Conservation (phyloP, 352 stramenopile species). For the Phytopythium ostracodes region DNA sequence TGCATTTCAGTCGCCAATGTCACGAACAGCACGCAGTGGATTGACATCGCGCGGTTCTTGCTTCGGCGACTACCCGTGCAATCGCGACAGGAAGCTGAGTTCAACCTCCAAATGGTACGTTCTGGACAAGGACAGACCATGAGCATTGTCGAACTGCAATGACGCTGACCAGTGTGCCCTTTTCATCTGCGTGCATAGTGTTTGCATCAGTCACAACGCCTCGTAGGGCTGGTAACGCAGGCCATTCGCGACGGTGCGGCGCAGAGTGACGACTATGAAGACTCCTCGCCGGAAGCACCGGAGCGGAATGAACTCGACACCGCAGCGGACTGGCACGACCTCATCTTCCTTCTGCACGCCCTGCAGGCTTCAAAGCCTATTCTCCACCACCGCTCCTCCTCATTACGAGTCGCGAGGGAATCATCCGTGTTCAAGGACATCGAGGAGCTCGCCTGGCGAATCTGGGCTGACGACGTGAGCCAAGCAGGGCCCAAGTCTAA, state of each 20-base stretch:
- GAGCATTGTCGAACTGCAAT: not conserved
- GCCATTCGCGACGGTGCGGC: constrained; percentile 23
- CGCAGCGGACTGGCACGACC: constrained; percentile 45
- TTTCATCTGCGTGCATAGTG: constrained; percentile 27
- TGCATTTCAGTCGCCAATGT: constrained; percentile 51
- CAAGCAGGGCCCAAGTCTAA: constrained; percentile 4
- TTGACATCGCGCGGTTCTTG: constrained; percentile 44
- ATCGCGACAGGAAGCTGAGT: constrained; percentile 64
- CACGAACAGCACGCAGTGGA: constrained; percentile 39
- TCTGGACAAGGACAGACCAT: too few relatives aligned
- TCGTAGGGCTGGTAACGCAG: constrained; percentile 41
- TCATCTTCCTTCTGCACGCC: constrained; percentile 65
- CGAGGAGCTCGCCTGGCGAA: constrained; percentile 35
- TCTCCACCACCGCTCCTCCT: constrained; percentile 62
- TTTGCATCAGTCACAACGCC: constrained; percentile 50
- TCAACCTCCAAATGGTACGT: constrained; percentile 76
- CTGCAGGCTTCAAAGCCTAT: constrained; percentile 78
- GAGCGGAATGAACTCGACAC: constrained; percentile 9
- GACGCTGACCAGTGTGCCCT: not conserved
- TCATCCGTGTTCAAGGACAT: constrained; percentile 39
- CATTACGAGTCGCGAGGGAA: constrained; percentile 46
- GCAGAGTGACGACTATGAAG: not conserved
- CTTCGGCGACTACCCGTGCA: constrained; percentile 46
- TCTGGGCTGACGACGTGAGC: not conserved
- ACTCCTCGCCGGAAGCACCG: constrained; percentile 5